Evolutionary conservation across 768 basidiomycete species (phyloP).

Genomic region (Polyporus arcularius): DNA sequence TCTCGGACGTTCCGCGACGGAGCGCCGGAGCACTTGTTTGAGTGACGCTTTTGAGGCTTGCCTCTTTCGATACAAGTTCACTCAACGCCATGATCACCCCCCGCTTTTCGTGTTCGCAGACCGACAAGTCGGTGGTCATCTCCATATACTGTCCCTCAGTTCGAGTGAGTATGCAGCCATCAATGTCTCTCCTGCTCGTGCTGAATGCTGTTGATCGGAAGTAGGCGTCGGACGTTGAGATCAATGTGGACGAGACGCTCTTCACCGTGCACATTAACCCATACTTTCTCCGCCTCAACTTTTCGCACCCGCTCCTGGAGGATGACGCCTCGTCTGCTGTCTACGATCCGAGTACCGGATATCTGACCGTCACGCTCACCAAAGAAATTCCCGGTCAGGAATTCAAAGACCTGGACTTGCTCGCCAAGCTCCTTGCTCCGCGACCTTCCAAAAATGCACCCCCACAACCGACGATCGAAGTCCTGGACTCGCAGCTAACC

Average conservation of each 20-base stretch:
- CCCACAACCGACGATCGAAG: slow-evolving; percentile 54
- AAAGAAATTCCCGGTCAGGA: slow-evolving; percentile 67
- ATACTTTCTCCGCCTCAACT: slow-evolving; percentile 81
- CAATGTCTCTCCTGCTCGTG: background rate
- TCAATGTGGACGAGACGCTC: slow-evolving; percentile 69
- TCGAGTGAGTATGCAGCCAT: slow-evolving; percentile 29
- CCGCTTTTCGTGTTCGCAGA: slow-evolving; percentile 39
- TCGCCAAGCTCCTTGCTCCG: slow-evolving; percentile 78
- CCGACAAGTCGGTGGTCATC: slow-evolving; percentile 31
- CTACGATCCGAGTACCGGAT: slow-evolving; percentile 81
- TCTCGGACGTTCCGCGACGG: slow-evolving; percentile 10
- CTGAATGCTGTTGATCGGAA: slow-evolving; percentile 21
- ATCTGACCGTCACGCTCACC: slow-evolving; percentile 69
- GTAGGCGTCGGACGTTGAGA: slow-evolving; percentile 83
- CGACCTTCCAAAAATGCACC: slow-evolving; percentile 40
- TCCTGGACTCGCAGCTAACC: slow-evolving; percentile 36
- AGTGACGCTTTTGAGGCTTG: background rate
- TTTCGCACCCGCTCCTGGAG: slow-evolving; percentile 65
- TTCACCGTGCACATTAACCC: slow-evolving; percentile 80
- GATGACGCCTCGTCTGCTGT: slow-evolving; percentile 66
- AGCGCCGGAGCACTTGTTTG: slow-evolving; percentile 4
- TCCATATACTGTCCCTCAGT: slow-evolving; percentile 38
- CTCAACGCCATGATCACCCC: slow-evolving; percentile 38
- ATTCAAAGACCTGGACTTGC: slow-evolving; percentile 77
- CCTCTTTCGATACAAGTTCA: background rate